Base-by-base conservation (phyloP, 2,329 filamentous ascomycete species). In the Beauveria asiatica region DNA sequence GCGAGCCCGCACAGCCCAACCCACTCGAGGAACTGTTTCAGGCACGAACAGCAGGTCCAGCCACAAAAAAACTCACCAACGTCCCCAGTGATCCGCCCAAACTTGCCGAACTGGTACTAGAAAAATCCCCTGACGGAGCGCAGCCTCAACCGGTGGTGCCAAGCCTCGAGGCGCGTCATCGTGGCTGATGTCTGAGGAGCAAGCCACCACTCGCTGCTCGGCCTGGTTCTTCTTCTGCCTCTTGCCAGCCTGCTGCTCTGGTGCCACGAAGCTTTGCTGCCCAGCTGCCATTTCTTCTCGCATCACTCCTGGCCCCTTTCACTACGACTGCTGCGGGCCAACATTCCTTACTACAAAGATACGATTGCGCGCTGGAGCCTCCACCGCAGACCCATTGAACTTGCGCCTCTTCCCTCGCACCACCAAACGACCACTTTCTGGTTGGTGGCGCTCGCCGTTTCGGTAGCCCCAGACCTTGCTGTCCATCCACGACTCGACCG, bases 151-250 rank as follows among this genome's bases (percentile, higher is more conserved):
- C 19, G 42, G 23, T 16, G 17, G 9, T 39, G 27, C 30, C 54
- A 41, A 49, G 54, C 9, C 10, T 25, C 19, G 55, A 51, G 56
- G 33, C 56, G 56, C 56, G 56, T 59, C 56, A 59, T 59, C 48
- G 56, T 59, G 56, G 56, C 56, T 59, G 56, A 57, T 21, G 45
- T 37, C 46, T 33, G 48, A 51, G 55, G 55, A 57, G 45, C 45
- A 50, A 51, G 49, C 42, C 42, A 45, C 42, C 21, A 48, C 21
- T 48, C 45, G 44, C 46, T 39, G 13, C 46, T 44, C 17, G 37
- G 56, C 46, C 46, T 58, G 25, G 46, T 44, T 39, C 45, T 49
- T 8, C 25, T n/a, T n/a, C 46, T 37, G 48, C 56, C 39, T 44
- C 33, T 37, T 37, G 33, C 45, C 45, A 51, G 33, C 33, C 56